These are phyloP conservation scores for Aurinia saxatilis DNA, from an alignment of 345 rosid genomes.

Conservation along the genomic window DNA sequence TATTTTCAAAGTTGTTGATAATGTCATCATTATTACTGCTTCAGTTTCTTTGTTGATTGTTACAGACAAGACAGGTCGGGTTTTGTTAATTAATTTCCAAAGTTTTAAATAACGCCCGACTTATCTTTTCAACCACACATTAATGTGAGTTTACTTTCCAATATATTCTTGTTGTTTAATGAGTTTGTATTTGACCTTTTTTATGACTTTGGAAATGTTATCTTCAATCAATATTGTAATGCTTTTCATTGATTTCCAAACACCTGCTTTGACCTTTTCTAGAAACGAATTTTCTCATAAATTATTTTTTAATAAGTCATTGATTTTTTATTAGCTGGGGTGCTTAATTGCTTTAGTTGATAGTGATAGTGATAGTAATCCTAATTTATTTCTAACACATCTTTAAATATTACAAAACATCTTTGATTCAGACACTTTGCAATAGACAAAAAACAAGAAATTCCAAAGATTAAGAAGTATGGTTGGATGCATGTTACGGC, in stretches of 20 bases:
- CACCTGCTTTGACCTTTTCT: slow-evolving; percentile 1
- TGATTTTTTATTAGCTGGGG: neutral
- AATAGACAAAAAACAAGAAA: neutral
- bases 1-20: slow-evolving; percentile 23
- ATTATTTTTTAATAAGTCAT: neutral
- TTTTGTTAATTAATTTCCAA: slow-evolving; percentile 15
- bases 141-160: slow-evolving; percentile 14
- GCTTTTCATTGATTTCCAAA: slow-evolving; percentile 3
- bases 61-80: slow-evolving; percentile 26
- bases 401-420: too few species aligned
- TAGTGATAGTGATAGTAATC: too few species aligned
- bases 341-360: neutral
- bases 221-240: slow-evolving; percentile 5
- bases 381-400: too few species aligned
- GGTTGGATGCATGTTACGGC: slow-evolving; percentile 5
- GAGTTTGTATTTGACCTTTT: neutral
- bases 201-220: neutral
- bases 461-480: neutral
- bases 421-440: too few species aligned
- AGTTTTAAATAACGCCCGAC: slow-evolving; percentile 21
- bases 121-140: slow-evolving; percentile 12
- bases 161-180: neutral
- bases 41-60: slow-evolving; percentile 24
- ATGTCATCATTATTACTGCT: slow-evolving; percentile 15
- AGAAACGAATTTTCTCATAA: neutral